These are phyloP conservation scores for Xylogone sp. DNA, from an alignment of 2,329 filamentous ascomycete genomes.

Conservation along the genomic window DNA sequence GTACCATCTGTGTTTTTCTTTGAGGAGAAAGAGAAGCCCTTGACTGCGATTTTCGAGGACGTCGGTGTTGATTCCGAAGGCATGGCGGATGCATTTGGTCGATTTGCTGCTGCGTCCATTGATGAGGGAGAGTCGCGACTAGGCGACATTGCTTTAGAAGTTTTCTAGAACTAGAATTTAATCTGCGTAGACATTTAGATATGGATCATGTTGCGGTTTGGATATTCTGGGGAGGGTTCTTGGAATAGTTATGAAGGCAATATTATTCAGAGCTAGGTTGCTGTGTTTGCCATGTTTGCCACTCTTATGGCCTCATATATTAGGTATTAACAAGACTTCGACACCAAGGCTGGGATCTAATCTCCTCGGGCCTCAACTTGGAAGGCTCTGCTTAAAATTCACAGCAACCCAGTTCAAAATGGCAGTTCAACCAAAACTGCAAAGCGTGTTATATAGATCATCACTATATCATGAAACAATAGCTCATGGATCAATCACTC, in stretches of 20 bases:
- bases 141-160: slow-evolving; percentile 2
- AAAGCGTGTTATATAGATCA: too few species aligned
- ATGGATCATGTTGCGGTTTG: not conserved
- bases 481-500: not conserved
- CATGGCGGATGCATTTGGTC: slow-evolving; percentile 5
- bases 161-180: not conserved
- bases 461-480: not conserved
- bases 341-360: too few species aligned
- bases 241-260: slow-evolving; percentile 19
- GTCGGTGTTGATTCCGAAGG: slow-evolving; percentile 19
- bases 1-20: slow-evolving; percentile 29
- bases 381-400: too few species aligned
- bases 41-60: slow-evolving; percentile 26
- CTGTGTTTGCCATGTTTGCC: not conserved
- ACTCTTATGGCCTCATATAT: too few species aligned
- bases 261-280: not conserved
- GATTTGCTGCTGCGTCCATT: not conserved
- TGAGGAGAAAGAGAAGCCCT: slow-evolving; percentile 37
- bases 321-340: too few species aligned
- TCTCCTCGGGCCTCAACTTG: too few species aligned
- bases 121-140: not conserved
- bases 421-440: too few species aligned
- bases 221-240: slow-evolving; percentile 20
- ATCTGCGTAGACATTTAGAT: not conserved
- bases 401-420: too few species aligned